These are phyloP conservation scores for Mycosphaerella sp. DNA, from an alignment of 2,329 filamentous ascomycete genomes.

Conservation along the genomic window DNA sequence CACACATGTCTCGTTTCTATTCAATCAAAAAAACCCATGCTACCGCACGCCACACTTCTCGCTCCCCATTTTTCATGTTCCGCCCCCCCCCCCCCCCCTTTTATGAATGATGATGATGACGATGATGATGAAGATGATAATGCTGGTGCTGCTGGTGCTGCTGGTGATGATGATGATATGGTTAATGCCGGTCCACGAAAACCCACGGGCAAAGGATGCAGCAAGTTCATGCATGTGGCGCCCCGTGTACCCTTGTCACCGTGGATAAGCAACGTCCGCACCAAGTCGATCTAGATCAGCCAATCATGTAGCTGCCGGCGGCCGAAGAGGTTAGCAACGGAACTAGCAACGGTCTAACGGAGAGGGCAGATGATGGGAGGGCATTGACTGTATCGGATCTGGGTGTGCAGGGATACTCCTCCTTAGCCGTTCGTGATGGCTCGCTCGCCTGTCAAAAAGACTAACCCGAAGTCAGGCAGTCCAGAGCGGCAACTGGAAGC, in stretches of 20 bases:
- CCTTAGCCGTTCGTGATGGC: neutral
- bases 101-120: neutral
- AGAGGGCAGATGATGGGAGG: neutral
- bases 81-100: no score
- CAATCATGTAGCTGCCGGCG: neutral
- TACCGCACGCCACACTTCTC: no score
- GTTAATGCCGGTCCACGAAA: neutral
- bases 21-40: no score
- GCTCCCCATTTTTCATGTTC: no score
- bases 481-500: no score
- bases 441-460: no score
- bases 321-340: neutral
- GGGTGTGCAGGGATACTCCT: neutral
- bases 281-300: neutral
- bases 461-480: no score
- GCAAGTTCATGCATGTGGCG: neutral
- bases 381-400: neutral
- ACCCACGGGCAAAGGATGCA: neutral
- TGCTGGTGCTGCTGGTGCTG: no score
- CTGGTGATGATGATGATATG: no score
- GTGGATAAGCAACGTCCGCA: neutral
- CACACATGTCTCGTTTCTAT: no score
- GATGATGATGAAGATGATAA: no score
- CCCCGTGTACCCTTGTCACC: neutral
- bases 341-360: neutral